Base-by-base conservation (phyloP, 1,284 basidiomycete species). In the Ustilago tritici region DNA sequence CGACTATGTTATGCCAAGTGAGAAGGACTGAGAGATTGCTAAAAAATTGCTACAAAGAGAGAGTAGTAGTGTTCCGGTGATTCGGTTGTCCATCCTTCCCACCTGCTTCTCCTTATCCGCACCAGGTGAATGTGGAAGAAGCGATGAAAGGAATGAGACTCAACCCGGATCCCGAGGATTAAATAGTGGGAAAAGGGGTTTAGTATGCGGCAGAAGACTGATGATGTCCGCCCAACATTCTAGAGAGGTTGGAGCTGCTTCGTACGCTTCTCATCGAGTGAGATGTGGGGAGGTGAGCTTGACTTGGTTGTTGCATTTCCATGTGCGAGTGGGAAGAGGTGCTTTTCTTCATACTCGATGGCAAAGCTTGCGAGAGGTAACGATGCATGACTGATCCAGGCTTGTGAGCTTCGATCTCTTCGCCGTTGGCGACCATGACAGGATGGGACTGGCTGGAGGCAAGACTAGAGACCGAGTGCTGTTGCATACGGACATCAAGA, bases 311-410 rank as follows among this genome's bases (percentile, higher is more conserved):
- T 32, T 77, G 81, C 68, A 76, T 68, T 31, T 80, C 70, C 35
- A 75, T 54, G n/a, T 75, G 75, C 43, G 76, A 70, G n/a, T 75
- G 75, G 40, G 76, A 70, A 19, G 75, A 68, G 31, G 61, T 70
- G 47, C 80, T 78, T 74, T 82, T 83, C 63, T 73, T 72, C 46
- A 84, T 56, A 53, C 80, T 72, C 38, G 78, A 69, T n/a, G 82
- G 78, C 53, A 82, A 52, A 19, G 81, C 80, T 31, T 67, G 79
- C 28, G 76, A 70, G 19, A 81, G 65, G 69, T 78, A 83, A 49
- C 81, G 76, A 54, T 83, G 81, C 78, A 83, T 80, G 23, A 67
- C 68, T 36, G 79, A 69, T 19, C 68, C 56, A 57, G 69, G 36
- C 72, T 81, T 77, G 63, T 63, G 61, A 62, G 68, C 62, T 28